Conservation (phyloP, 441 rosid genomes). For the Brassica balearica region DNA sequence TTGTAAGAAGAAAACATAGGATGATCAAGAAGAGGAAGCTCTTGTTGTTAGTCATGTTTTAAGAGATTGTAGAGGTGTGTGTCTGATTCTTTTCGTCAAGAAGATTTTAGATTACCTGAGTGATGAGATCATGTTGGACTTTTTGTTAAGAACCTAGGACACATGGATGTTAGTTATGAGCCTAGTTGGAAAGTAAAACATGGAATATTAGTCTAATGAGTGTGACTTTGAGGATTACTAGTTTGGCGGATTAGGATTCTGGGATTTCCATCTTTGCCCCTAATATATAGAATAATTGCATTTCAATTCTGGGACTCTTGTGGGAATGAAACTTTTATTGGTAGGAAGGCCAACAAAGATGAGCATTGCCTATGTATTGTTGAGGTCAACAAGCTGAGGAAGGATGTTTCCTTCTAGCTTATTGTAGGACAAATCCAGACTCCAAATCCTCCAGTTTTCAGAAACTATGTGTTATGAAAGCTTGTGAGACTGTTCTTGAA, state of each 20-base stretch:
- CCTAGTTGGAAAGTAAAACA: not conserved
- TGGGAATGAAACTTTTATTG: not conserved
- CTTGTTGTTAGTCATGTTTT: not conserved
- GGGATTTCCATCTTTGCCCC: not conserved
- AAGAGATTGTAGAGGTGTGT: not conserved
- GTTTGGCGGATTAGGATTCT: not conserved
- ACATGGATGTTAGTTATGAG: slow-evolving; percentile 6
- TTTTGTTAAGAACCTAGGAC: not conserved
- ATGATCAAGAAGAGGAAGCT: slow-evolving; percentile 5
- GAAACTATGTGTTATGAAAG: not conserved
- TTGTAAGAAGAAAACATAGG: slow-evolving; percentile 16
- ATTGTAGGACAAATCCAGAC: not conserved
- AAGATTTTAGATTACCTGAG: not conserved
- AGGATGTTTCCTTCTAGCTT: not conserved
- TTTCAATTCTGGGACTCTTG: not conserved
- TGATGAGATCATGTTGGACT: slow-evolving; percentile 8
- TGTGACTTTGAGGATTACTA: not conserved
- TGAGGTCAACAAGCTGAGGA: not conserved
- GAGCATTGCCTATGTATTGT: not conserved
- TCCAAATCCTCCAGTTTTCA: not conserved
- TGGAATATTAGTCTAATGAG: not conserved
- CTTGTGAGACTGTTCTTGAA: not conserved
- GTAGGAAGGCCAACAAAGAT: not conserved
- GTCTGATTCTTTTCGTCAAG: not conserved
- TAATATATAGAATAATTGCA: not conserved